phyloP scores from a whole-genome alignment of 306 rosid genomes.

The Vachellia pachyceras region DNA sequence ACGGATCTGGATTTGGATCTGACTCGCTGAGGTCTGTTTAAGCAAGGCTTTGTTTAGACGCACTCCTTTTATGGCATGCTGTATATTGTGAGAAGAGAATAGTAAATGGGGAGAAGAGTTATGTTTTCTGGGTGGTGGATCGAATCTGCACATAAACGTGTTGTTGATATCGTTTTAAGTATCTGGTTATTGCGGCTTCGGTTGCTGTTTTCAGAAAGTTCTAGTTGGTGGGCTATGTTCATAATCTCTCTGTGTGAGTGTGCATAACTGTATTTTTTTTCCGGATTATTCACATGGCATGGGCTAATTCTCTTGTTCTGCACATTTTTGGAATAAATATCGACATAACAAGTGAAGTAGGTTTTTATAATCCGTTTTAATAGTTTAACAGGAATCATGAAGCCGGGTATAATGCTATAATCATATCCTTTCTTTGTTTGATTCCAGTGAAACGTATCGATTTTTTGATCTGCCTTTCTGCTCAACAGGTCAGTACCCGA shows the following conservation, averaged over 20 bases:
- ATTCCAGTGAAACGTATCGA: conserved; percentile 87
- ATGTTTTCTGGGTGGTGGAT: not conserved
- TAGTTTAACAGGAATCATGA: not conserved
- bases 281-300: not conserved
- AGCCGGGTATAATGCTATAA: not conserved
- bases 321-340: not conserved
- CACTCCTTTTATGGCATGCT: not conserved
- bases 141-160: not conserved
- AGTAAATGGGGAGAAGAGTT: not conserved
- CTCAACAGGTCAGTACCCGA: conserved; percentile 48
- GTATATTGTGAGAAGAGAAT: not conserved
- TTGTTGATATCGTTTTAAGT: not conserved
- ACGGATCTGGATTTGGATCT: conserved; percentile 43
- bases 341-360: not conserved
- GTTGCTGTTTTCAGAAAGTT: conserved; percentile 5
- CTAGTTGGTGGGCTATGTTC: conserved; percentile 32
- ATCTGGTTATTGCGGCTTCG: not conserved
- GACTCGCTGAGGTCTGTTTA: not conserved
- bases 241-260: conserved; percentile 33
- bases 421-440: conserved; percentile 5
- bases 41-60: not conserved
- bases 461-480: conserved; percentile 86
- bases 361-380: not conserved
- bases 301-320: not conserved
- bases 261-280: not conserved